phyloP scores from a whole-genome alignment of 169 alveolate genomes.

The Plasmodium malariae region DNA sequence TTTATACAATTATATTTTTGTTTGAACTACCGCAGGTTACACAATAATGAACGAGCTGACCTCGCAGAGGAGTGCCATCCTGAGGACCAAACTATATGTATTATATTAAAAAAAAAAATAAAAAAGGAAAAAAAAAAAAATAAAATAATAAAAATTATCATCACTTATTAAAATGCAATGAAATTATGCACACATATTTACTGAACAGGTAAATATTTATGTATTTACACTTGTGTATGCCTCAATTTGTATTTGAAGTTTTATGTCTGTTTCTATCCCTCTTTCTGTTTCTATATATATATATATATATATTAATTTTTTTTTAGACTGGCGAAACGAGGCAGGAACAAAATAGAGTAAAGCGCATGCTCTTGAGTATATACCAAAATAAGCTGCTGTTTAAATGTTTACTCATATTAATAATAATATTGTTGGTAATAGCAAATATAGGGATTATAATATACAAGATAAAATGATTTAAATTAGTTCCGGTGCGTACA shows the following conservation, averaged over 20 bases:
- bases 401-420: constrained; percentile 25
- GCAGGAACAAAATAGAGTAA: constrained; percentile 58
- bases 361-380: constrained; percentile 43
- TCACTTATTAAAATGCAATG: neutral
- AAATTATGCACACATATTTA: neutral
- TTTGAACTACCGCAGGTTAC: constrained; percentile 28
- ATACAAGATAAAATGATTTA: constrained; percentile 34
- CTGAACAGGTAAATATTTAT: neutral
- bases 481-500: neutral
- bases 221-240: neutral
- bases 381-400: constrained; percentile 53
- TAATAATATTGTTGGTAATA: constrained; percentile 37
- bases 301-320: neutral
- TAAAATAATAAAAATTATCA: neutral
- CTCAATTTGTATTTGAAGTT: too few species aligned
- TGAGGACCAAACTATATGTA: constrained; percentile 67
- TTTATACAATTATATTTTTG: neutral
- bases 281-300: neutral
- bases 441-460: constrained; percentile 72
- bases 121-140: constrained; percentile 10
- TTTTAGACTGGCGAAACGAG: constrained; percentile 45
- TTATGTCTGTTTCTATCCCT: too few species aligned
- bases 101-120: neutral
- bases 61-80: constrained; percentile 49
- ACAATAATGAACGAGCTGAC: constrained; percentile 73